phyloP scores from a whole-genome alignment of 169 alveolate species.

The Cryptosporidium tyzzeri region DNA sequence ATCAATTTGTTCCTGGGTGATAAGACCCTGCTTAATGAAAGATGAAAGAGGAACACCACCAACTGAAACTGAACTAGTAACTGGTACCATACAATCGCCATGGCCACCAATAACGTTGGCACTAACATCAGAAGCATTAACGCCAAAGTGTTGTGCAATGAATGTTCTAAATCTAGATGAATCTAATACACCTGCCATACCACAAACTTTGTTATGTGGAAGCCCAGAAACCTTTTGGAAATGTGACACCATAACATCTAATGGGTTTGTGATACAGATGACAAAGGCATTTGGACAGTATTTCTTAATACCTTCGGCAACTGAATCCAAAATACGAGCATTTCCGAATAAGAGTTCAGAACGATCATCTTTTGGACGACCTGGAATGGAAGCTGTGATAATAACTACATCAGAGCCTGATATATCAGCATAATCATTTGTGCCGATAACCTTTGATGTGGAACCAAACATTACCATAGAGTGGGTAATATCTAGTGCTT shows the following conservation, averaged over 20 bases:
- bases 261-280: conserved; percentile 83
- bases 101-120: conserved; percentile 87
- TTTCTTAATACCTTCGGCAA: conserved; percentile 81
- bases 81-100: conserved; percentile 86
- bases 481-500: conserved; percentile 85
- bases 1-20: conserved; percentile 80
- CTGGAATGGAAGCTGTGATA: conserved; percentile 81
- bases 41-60: conserved; percentile 84
- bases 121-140: conserved; percentile 81
- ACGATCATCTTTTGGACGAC: conserved; percentile 82
- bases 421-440: conserved; percentile 82
- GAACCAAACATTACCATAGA: conserved; percentile 81
- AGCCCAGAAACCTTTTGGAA: conserved; percentile 80
- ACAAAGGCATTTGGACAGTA: conserved; percentile 84
- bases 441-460: conserved; percentile 80
- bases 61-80: conserved; percentile 81
- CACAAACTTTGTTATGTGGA: conserved; percentile 83
- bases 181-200: conserved; percentile 86
- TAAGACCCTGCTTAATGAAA: conserved; percentile 77
- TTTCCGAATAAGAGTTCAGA: conserved; percentile 80
- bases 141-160: conserved; percentile 80
- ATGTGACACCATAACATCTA: conserved; percentile 82
- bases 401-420: conserved; percentile 83
- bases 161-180: conserved; percentile 82
- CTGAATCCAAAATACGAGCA: conserved; percentile 80